Conservation (phyloP, 2,329 filamentous ascomycete species). For the Pestalotiopsis sp. region DNA sequence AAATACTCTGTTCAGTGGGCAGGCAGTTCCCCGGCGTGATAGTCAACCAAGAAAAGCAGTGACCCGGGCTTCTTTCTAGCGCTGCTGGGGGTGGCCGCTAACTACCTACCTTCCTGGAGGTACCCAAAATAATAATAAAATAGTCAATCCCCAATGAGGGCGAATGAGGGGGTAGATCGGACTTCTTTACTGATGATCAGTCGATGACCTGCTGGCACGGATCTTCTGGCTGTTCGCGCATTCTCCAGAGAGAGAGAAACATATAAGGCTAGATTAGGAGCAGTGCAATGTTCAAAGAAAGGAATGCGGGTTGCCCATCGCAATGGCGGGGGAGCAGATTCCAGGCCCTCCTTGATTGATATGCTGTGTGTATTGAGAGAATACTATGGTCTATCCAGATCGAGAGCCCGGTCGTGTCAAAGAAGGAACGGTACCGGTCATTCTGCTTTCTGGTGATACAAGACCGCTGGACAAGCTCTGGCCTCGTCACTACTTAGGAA, state of each 20-base stretch:
- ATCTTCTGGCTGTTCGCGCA: background rate
- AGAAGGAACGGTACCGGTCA: too few relatives aligned
- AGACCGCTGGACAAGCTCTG: too few relatives aligned
- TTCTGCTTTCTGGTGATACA: too few relatives aligned
- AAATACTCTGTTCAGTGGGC: constrained; percentile 3
- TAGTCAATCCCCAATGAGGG: background rate
- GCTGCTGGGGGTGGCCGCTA: background rate
- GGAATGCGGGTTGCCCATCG: background rate
- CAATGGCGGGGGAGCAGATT: background rate
- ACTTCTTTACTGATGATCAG: background rate
- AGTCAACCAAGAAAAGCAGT: background rate
- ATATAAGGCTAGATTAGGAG: background rate
- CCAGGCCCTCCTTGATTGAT: background rate
- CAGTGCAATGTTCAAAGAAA: background rate
- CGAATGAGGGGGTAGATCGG: background rate
- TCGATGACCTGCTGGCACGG: background rate
- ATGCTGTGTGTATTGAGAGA: background rate
- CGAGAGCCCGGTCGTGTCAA: background rate
- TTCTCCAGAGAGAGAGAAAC: background rate
- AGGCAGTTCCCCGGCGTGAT: background rate
- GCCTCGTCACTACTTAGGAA: too few relatives aligned
- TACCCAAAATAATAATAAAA: background rate
- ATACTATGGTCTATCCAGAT: background rate
- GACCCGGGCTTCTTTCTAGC: background rate
- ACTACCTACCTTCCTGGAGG: background rate